Evolutionary conservation across 2,329 filamentous ascomycete genomes (phyloP).

Genomic region (Corinectria fuckeliana): DNA sequence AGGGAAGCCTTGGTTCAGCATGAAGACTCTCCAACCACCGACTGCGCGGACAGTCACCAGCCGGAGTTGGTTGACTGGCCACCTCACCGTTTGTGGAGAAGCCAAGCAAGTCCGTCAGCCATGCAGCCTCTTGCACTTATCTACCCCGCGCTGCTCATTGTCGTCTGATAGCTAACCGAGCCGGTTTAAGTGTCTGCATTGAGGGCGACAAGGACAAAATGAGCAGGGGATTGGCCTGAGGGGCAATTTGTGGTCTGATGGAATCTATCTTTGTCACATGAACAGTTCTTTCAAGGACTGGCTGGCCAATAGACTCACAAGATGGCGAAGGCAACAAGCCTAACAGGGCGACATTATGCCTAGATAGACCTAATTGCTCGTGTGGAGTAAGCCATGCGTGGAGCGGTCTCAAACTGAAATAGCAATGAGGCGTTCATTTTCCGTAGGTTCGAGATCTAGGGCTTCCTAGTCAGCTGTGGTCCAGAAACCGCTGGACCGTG

Average conservation of each 20-base stretch:
- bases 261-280: conserved; percentile 8
- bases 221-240: conserved; percentile 2
- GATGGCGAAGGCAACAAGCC: not conserved
- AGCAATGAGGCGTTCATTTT: not conserved
- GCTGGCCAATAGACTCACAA: conserved; percentile 9
- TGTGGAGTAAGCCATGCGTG: not conserved
- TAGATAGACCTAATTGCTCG: not conserved
- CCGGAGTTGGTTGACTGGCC: not conserved
- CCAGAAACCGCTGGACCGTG: conserved; percentile 9
- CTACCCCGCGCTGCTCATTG: conserved; percentile 11
- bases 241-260: conserved; percentile 7
- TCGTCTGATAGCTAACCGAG: conserved; percentile 8
- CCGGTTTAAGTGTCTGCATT: conserved; percentile 6
- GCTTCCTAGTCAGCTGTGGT: not conserved
- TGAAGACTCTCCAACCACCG: not conserved
- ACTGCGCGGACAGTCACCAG: not conserved
- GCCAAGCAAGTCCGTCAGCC: conserved; percentile 2
- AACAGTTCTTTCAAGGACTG: conserved; percentile 3
- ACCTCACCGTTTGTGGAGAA: not conserved
- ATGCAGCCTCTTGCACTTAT: not conserved
- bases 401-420: not conserved
- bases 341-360: conserved; percentile 1
- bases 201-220: conserved; percentile 5
- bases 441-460: not conserved
- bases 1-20: not conserved